phyloP scores from a whole-genome alignment of 2,329 filamentous ascomycete species.

The Arthrinium phaeospermum region DNA sequence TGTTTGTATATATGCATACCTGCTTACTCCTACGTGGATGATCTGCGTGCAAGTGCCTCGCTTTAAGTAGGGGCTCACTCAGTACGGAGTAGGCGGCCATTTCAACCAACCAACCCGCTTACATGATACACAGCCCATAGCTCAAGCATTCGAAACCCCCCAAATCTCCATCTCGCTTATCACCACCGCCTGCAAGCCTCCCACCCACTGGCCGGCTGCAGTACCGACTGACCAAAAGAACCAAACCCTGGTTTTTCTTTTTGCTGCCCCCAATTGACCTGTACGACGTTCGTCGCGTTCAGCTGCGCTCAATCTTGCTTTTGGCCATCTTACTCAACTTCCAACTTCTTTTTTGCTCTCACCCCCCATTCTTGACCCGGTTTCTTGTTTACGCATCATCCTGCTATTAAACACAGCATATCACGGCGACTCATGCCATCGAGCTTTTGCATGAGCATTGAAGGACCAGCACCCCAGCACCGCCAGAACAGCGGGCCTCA shows the following conservation, averaged over 20 bases:
- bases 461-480: neutral
- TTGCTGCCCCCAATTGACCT: neutral
- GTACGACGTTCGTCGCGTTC: neutral
- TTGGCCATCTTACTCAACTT: conserved; percentile 3
- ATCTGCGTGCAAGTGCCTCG: neutral
- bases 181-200: neutral
- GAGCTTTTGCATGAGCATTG: conserved; percentile 1
- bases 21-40: neutral
- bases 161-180: conserved; percentile 12
- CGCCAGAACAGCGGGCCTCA: neutral
- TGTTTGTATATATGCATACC: neutral
- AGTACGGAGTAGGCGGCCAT: neutral
- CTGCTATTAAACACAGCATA: neutral
- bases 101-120: neutral
- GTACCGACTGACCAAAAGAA: neutral
- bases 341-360: neutral
- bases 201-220: neutral
- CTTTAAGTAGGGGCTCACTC: neutral
- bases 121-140: neutral
- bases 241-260: conserved; percentile 8
- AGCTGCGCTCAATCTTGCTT: neutral
- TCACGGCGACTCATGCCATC: neutral
- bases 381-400: neutral
- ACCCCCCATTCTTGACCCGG: neutral
- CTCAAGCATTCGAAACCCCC: neutral